Percentiles rank a stretch among this genome's conserved stretches.
Evolutionary conservation across 345 rosid genomes (phyloP).

Genomic region (Hibiscus trionum): DNA sequence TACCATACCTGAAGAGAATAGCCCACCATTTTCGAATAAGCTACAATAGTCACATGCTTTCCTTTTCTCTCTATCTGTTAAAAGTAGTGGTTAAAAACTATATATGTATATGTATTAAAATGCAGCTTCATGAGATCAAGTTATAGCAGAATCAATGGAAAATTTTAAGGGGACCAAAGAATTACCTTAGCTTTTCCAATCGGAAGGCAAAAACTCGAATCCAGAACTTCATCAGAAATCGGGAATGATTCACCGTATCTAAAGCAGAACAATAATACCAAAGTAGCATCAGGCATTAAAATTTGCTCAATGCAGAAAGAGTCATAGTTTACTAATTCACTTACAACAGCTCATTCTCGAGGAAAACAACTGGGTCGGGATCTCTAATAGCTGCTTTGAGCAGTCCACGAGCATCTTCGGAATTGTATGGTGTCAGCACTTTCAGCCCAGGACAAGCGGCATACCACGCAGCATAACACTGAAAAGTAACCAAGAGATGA

Average conservation of each 20-base stretch:
- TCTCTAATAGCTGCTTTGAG: conserved; percentile 95
- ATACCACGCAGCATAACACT: conserved; percentile 97
- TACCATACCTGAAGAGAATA: conserved; percentile 81
- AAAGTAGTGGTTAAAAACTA: background rate
- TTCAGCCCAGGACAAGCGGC: conserved; percentile 84
- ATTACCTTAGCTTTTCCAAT: conserved; percentile 92
- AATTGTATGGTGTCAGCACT: conserved; percentile 71
- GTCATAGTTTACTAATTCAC: conserved; percentile 19
- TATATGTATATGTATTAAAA: background rate
- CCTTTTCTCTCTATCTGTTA: conserved; percentile 87
- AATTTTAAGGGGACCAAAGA: background rate
- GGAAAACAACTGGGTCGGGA: conserved; percentile 93
- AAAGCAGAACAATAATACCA: conserved; percentile 15
- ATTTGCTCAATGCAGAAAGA: background rate
- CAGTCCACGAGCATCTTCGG: conserved; percentile 91
- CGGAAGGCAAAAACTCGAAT: conserved; percentile 90
- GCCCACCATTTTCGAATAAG: conserved; percentile 89
- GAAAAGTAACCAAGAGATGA: conserved; percentile 12
- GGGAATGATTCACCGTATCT: conserved; percentile 94
- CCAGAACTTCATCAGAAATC: conserved; percentile 78
- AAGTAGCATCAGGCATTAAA: background rate
- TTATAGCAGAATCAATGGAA: background rate
- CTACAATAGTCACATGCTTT: conserved; percentile 73
- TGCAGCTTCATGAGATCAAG: conserved; percentile 1
- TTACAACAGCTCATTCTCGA: conserved; percentile 89